Conservation (phyloP, 768 basidiomycete genomes). For the Amanita rubescens region DNA sequence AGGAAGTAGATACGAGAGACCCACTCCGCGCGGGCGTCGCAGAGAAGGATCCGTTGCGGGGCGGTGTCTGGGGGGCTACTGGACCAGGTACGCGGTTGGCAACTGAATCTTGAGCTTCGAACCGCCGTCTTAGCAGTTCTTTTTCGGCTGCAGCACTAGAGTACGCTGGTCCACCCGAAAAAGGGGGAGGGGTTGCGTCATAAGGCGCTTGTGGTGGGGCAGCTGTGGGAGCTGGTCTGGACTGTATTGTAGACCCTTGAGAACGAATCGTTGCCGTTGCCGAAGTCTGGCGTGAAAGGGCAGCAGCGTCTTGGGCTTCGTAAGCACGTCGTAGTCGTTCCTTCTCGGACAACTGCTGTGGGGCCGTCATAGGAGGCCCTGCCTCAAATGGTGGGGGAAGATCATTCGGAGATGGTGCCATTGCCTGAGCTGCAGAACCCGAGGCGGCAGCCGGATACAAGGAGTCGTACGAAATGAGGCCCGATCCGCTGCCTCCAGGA, state of each 20-base stretch:
- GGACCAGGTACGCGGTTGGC: constrained; percentile 6
- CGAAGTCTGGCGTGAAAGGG: constrained; percentile 21
- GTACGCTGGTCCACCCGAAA: constrained; percentile 14
- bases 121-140: constrained; percentile 46
- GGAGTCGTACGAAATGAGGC: constrained; percentile 55
- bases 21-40: background rate
- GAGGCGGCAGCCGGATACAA: constrained; percentile 31
- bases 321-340: constrained; percentile 56
- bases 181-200: background rate
- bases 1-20: constrained; percentile 13
- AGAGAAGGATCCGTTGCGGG: background rate
- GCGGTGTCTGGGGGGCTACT: constrained; percentile 15
- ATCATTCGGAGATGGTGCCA: constrained; percentile 22
- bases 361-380: constrained; percentile 28
- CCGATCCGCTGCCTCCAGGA: constrained; percentile 17
- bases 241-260: constrained; percentile 2
- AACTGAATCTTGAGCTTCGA: constrained; percentile 46
- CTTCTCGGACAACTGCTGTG: constrained; percentile 50
- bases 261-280: constrained; percentile 16
- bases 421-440: constrained; percentile 18
- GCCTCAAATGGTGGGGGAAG: constrained; percentile 51
- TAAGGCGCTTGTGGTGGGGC: constrained; percentile 13
- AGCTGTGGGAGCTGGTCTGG: constrained; percentile 12
- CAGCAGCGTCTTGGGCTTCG: constrained; percentile 61
- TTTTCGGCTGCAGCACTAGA: constrained; percentile 39